Evolutionary conservation across 2,329 filamentous ascomycete genomes (phyloP), one percentile per base, ranked within the genome.

Genomic region (Aspergillus viridinutans): DNA sequence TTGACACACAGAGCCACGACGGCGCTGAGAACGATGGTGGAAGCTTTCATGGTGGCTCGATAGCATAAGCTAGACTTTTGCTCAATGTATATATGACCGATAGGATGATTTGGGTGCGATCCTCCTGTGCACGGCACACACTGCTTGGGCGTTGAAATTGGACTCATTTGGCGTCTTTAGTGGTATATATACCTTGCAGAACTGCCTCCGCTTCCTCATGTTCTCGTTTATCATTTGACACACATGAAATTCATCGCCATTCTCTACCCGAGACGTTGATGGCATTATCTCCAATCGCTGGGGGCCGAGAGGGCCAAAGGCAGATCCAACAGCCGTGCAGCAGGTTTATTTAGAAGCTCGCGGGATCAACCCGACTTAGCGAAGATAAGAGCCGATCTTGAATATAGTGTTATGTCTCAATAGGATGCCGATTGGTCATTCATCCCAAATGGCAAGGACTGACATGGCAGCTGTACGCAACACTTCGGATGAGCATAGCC

Each of bases 31-130:
- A 63, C 35, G 62, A 65, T 17, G 7, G 32, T 43, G 53, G 64
- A 63, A 54, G 64, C 55, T 64, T 69, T 72, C 69, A 72, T 71
- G 50, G 38, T 69, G 59, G 57, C 58, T 29, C 55, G 12, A 6
- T 43, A 23, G 12, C 32, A 47, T 9, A 23, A 23, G 43, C 12
- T 14, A 21, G 4, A 6, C 43, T 47, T 47, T 47, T 26, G 12
- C 23, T 47, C 12, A n/a, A 47, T 17, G 43, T 47, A 6, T 14
- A 32, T 38, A 25, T 35, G 32, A 38, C 14, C 1, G 32, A 17
- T 17, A 17, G 6, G 32, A 38, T 38, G 32, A 7, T n/a, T 17
- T 38, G 32, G 14, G 14, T 5, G 14, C 2, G 32, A 38, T n/a
- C 14, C 14, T 38, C 14, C 14, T 17, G 40, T 43, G n/a, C 40